A percentile compares a stretch with the other conserved stretches of the same genome.
phyloP scores from a whole-genome alignment of 2,329 filamentous ascomycete species.

The Macroventuria anomochaeta region DNA sequence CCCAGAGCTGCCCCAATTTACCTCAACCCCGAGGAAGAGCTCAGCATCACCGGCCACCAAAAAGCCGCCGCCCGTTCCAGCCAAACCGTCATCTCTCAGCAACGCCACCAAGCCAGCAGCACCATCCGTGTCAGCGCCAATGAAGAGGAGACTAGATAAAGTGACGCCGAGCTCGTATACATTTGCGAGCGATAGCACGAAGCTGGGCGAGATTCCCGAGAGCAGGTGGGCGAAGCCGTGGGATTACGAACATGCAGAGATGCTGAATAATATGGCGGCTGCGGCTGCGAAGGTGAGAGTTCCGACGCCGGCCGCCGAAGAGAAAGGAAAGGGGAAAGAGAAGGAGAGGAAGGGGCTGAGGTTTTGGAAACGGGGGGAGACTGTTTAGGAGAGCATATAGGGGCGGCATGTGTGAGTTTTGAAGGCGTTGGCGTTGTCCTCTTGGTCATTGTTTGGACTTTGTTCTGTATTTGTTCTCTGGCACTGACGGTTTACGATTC shows the following conservation, averaged over 20 bases:
- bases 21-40: slow-evolving; percentile 17
- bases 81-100: slow-evolving; percentile 12
- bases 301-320: not conserved
- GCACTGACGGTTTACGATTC: not conserved
- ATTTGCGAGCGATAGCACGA: slow-evolving; percentile 55
- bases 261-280: slow-evolving; percentile 50
- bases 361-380: slow-evolving; percentile 27
- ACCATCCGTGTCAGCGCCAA: slow-evolving; percentile 8
- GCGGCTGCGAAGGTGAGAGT: slow-evolving; percentile 9
- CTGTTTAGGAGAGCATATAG: slow-evolving; percentile 1
- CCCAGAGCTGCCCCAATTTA: slow-evolving; percentile 24
- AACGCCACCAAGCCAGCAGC: not conserved
- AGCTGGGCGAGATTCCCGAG: slow-evolving; percentile 57
- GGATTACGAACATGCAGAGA: slow-evolving; percentile 52
- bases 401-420: not conserved
- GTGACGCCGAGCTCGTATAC: slow-evolving; percentile 51
- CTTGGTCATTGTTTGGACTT: not conserved
- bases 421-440: not conserved
- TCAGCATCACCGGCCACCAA: slow-evolving; percentile 1
- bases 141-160: slow-evolving; percentile 43
- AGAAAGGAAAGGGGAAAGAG: slow-evolving; percentile 7
- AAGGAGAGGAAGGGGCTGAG: slow-evolving; percentile 31
- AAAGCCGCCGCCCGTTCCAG: slow-evolving; percentile 9
- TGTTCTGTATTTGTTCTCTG: not conserved
- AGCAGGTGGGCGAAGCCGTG: slow-evolving; percentile 53